Conservation (phyloP, 2,329 filamentous ascomycete genomes). For the Thelonectria olida region DNA sequence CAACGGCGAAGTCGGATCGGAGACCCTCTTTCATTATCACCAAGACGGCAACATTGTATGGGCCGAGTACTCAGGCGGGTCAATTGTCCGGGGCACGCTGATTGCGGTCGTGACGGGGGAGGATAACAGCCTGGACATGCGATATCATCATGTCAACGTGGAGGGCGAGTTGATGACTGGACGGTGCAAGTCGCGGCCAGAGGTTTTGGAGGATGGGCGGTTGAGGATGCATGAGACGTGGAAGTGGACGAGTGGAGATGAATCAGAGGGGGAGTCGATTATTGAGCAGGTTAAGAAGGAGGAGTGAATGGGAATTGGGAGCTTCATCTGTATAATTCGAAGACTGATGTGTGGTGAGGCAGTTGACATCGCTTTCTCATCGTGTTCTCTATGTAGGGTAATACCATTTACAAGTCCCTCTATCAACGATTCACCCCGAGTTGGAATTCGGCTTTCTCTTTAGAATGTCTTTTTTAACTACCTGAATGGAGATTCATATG, state of each 20-base stretch:
- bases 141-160: slow-evolving; percentile 40
- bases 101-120: slow-evolving; percentile 30
- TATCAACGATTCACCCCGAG: too few species aligned
- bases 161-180: slow-evolving; percentile 39
- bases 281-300: slow-evolving; percentile 36
- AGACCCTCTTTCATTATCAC: slow-evolving; percentile 39
- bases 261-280: slow-evolving; percentile 31
- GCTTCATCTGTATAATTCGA: too few species aligned
- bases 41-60: slow-evolving; percentile 38
- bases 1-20: slow-evolving; percentile 37
- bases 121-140: slow-evolving; percentile 37
- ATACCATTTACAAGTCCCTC: too few species aligned
- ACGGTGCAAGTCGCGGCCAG: slow-evolving; percentile 30
- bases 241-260: slow-evolving; percentile 38
- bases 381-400: too few species aligned
- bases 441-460: too few species aligned
- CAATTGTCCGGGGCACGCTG: slow-evolving; percentile 33
- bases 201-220: slow-evolving; percentile 34
- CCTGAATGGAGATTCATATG: too few species aligned
- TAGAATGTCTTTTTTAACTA: too few species aligned
- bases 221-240: slow-evolving; percentile 40
- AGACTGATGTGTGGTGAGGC: too few species aligned
- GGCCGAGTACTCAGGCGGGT: slow-evolving; percentile 40
- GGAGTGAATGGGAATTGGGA: background rate
- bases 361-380: too few species aligned